phyloP scores from a whole-genome alignment of 495 filamentous ascomycete genomes.

The Aspergillus biplanus region DNA sequence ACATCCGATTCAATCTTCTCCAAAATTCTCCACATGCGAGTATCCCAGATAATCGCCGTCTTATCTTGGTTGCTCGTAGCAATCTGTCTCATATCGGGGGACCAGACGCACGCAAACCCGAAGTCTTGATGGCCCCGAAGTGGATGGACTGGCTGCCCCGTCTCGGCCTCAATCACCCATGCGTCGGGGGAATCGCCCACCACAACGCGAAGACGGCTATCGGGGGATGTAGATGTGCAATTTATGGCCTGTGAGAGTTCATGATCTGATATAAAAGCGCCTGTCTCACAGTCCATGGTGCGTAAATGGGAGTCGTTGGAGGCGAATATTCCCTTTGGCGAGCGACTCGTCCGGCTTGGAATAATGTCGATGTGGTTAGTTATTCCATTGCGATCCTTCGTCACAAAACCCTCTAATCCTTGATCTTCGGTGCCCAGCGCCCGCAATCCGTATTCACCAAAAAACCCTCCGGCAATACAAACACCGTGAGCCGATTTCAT shows the following conservation, averaged over 20 bases:
- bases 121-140: slow-evolving; percentile 77
- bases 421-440: slow-evolving; percentile 44
- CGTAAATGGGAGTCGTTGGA: slow-evolving; percentile 83
- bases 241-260: slow-evolving; percentile 74
- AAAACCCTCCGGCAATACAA: slow-evolving; percentile 78
- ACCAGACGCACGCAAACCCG: slow-evolving; percentile 91
- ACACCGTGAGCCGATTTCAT: slow-evolving; percentile 68
- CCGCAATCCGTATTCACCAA: slow-evolving; percentile 78
- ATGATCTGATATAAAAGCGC: slow-evolving; percentile 64
- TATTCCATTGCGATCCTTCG: slow-evolving; percentile 70
- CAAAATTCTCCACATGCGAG: slow-evolving; percentile 69
- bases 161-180: slow-evolving; percentile 66
- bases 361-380: slow-evolving; percentile 85
- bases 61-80: slow-evolving; percentile 92
- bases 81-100: slow-evolving; percentile 82
- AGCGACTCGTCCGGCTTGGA: slow-evolving; percentile 58
- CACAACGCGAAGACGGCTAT: slow-evolving; percentile 77
- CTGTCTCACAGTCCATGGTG: slow-evolving; percentile 70
- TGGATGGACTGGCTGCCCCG: slow-evolving; percentile 55
- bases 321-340: slow-evolving; percentile 74
- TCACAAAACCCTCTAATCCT: slow-evolving; percentile 66
- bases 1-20: slow-evolving; percentile 72
- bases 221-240: slow-evolving; percentile 79
- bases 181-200: slow-evolving; percentile 67
- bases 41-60: slow-evolving; percentile 83